These are phyloP conservation scores for Microdochium paspali DNA, from an alignment of 2,329 filamentous ascomycete species.

Conservation along the genomic window DNA sequence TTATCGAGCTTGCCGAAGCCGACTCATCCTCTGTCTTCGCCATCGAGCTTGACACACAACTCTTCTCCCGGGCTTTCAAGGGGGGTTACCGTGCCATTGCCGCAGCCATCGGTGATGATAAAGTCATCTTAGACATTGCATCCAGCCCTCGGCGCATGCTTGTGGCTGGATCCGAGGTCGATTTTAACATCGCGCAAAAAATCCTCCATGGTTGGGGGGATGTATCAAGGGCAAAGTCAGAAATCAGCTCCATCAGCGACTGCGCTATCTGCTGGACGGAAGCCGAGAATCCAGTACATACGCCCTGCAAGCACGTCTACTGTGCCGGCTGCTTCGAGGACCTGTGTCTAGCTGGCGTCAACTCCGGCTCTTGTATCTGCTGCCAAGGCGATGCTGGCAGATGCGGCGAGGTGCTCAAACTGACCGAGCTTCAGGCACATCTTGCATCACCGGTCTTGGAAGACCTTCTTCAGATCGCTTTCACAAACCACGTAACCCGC, in stretches of 20 bases:
- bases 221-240: not conserved
- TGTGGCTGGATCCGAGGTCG: constrained; percentile 13
- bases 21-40: constrained; percentile 2
- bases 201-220: constrained; percentile 4
- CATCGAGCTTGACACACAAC: constrained; percentile 16
- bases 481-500: constrained; percentile 5
- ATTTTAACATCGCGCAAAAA: constrained; percentile 8
- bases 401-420: constrained; percentile 14
- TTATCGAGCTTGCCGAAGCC: constrained; percentile 7
- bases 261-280: constrained; percentile 26
- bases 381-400: constrained; percentile 15
- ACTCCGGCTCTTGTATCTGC: constrained; percentile 8
- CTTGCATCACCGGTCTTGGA: constrained; percentile 4
- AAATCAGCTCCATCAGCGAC: constrained; percentile 2
- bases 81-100: constrained; percentile 21
- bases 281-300: constrained; percentile 23
- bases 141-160: constrained; percentile 21
- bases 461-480: constrained; percentile 5
- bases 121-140: constrained; percentile 20
- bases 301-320: constrained; percentile 28
- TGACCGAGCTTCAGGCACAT: constrained; percentile 16
- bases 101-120: constrained; percentile 13
- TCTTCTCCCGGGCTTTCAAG: constrained; percentile 18
- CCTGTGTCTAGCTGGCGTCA: constrained; percentile 14
- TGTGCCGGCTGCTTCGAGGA: constrained; percentile 30